phyloP scores from a whole-genome alignment of 2,329 filamentous ascomycete genomes.

The Didymella keratinophila region DNA sequence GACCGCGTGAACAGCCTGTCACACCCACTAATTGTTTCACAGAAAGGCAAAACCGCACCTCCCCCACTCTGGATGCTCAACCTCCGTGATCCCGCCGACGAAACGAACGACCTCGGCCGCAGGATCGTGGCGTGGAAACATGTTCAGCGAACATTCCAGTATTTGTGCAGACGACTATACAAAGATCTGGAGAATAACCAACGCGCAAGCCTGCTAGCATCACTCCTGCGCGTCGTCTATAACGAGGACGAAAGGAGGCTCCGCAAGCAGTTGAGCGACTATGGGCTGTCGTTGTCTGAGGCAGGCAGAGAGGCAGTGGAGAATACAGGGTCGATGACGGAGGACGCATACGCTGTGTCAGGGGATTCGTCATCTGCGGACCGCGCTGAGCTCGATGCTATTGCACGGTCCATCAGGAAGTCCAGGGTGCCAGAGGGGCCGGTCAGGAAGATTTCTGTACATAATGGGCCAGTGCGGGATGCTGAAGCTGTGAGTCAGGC shows the following conservation, averaged over 20 bases:
- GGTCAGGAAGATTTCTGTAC: neutral
- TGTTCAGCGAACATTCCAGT: conserved; percentile 55
- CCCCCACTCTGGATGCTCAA: conserved; percentile 54
- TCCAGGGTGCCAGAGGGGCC: neutral
- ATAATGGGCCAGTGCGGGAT: neutral
- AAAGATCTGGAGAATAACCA: conserved; percentile 26
- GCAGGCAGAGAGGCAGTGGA: neutral
- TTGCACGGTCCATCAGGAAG: conserved; percentile 28
- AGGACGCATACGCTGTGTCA: neutral
- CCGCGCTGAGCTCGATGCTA: conserved; percentile 14
- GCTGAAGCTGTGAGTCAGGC: neutral
- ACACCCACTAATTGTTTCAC: conserved; percentile 16
- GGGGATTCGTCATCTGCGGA: neutral
- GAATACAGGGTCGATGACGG: neutral
- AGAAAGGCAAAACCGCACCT: conserved; percentile 26
- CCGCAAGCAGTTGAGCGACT: conserved; percentile 25
- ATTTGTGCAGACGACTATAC: conserved; percentile 26
- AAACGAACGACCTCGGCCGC: conserved; percentile 64
- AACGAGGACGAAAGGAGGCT: neutral
- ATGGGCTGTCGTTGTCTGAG: conserved; percentile 21
- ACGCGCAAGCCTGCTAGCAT: conserved; percentile 28
- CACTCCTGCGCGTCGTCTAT: conserved; percentile 33
- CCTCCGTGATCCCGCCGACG: conserved; percentile 67
- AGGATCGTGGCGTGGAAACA: conserved; percentile 59
- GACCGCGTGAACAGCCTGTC: neutral